Base-by-base conservation (phyloP, 345 rosid species). In the Hibiscus tridactylites region DNA sequence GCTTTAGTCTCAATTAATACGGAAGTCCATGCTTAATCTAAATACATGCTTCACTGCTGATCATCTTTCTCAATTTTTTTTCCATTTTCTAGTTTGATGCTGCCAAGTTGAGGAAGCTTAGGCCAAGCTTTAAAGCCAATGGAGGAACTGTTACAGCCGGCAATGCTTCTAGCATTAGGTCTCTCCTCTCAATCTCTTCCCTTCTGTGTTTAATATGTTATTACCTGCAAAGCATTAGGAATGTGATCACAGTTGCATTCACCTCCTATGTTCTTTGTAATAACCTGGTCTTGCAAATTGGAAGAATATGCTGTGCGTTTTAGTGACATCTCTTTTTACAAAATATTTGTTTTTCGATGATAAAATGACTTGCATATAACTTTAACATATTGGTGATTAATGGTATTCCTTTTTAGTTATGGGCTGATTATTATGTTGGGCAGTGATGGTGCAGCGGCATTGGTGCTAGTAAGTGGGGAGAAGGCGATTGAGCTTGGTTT, bases 401-500 rank as follows among this genome's bases (percentile, higher is more conserved):
- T 21, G 54, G n/a, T 46, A 47, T 58, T 35, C 13, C 10, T 50
- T 66, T 39, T 44, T 76, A 26, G 58, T 49, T 75, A 7, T 72
- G 77, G 71, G 73, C 13, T 61, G 17, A 11, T 59, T 17, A 13
- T 61, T 28, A 29, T 65, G 29, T 2, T 71, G 58, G 64, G 31
- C 81, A 95, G 99, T 83, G 98, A 95, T 82, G 98, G 98, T 81
- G 98, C 97, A n/a, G 98, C 99, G 26, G 97, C 97, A 21, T 74
- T 92, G 62, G 98, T 92, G 74, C 83, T 95, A 46, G 94, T 90
- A 75, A 92, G 97, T 79, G 99, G 96, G 79, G 83, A 86, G 84
- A 95, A 84, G 79, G 96, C 88, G 28, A 75, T 81, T 68, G 82
- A 88, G 75, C 92, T 92, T 76, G 91, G 97, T 60, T 81, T 95